Evolutionary conservation across 441 rosid species (phyloP), one percentile per base, ranked within the genome.

Genomic region (Mallotus repandus): DNA sequence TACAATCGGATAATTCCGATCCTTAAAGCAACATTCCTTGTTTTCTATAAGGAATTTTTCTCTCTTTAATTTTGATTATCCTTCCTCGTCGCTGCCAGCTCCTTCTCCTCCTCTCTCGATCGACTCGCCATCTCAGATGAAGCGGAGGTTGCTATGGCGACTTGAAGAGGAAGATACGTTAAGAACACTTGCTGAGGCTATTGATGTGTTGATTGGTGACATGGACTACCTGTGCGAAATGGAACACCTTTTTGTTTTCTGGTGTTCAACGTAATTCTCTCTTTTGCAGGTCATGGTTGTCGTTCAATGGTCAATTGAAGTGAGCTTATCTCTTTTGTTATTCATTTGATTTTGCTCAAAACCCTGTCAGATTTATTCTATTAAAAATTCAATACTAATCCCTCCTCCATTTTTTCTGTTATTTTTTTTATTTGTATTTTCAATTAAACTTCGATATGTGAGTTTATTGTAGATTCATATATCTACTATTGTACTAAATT

Each of bases 1-100:
- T 89, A 97, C 84, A 95, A 95, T 70, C 98, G 99, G 45, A 90
- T 95, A 25, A 90, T 95, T 61, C 96, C 97, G 71, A 81, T 95
- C 67, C 81, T 89, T 16, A 82, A 68, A 74, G 78, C 88, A 68
- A 83, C 81, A 22, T 76, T 82, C 21, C 50, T 91, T 9, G 57
- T 83, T 75, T 86, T 83, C 21, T 91, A 64, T 80, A 83, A 54
- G 76, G 94, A 8, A 2, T 92, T 35, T 12, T 91, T 63, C 69
- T 89, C 38, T 78, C 89, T 72, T 54, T 93, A 59, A 74, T 92
- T 61, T 81, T 91, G 16, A 63, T 89, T 73, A 78, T 92, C 77
- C 84, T 86, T n/a, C n/a, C n/a, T 74, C 97, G 92, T n/a, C 89
- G 87, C 56, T 79, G 76, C 73, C 66, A 71, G 16, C 48, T 29